Conservation (phyloP, 148 eudicot genomes). For the Silene uniflora region DNA sequence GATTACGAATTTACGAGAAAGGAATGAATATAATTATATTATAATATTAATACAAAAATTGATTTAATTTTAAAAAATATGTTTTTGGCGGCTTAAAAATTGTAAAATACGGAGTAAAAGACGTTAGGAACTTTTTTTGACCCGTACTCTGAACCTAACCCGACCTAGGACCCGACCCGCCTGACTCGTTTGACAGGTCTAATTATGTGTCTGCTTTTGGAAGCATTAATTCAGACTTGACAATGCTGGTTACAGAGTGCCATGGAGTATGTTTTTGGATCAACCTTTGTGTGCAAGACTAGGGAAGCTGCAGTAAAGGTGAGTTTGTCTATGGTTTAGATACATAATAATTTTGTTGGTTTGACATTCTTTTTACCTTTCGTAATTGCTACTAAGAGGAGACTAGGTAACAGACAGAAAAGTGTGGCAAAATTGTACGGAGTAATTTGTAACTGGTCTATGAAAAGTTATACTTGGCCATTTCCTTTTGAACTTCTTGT, state of each 20-base stretch:
- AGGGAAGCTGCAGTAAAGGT: slow-evolving; percentile 86
- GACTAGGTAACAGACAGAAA: neutral
- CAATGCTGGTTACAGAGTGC: slow-evolving; percentile 59
- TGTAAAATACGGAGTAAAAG: too few species aligned
- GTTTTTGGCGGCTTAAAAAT: too few species aligned
- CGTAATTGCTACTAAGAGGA: neutral
- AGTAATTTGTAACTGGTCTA: neutral
- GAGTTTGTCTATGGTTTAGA: slow-evolving; percentile 15
- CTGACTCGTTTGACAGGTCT: too few species aligned
- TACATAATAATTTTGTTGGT: neutral
- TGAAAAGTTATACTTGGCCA: slow-evolving; percentile 5
- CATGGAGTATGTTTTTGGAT: slow-evolving; percentile 98
- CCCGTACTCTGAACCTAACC: too few species aligned
- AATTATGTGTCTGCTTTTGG: slow-evolving; percentile 6
- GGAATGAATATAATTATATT: too few species aligned
- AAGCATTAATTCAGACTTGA: neutral
- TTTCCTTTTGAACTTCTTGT: neutral
- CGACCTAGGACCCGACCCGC: too few species aligned
- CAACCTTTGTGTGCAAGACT: slow-evolving; percentile 93
- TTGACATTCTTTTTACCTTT: neutral
- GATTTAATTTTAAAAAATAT: too few species aligned
- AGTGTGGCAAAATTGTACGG: neutral
- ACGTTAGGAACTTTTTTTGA: too few species aligned
- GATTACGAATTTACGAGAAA: too few species aligned
- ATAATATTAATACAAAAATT: too few species aligned